Conservation (phyloP, 73 alveolate species). For the Blepharisma stoltei region DNA sequence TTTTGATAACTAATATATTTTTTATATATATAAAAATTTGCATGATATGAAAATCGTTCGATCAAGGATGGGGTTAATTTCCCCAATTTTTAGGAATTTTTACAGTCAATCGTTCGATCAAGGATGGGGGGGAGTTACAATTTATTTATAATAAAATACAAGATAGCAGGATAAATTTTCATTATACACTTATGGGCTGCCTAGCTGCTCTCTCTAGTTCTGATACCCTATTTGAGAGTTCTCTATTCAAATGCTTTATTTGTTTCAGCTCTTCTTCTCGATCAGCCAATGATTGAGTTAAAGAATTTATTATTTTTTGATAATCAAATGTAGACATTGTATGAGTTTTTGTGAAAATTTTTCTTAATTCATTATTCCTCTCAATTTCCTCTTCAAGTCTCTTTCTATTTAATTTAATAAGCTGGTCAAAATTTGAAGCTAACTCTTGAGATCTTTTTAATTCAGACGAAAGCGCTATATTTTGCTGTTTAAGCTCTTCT, state of each 20-base stretch:
- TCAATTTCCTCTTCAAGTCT: not conserved
- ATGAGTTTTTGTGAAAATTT: not conserved
- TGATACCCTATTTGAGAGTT: not conserved
- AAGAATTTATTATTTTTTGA: slow-evolving; percentile 11
- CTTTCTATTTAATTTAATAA: not conserved
- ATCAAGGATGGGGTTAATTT: too few species aligned
- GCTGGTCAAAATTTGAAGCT: not conserved
- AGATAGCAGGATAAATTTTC: too few species aligned
- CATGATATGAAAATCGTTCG: too few species aligned
- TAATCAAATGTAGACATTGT: not conserved
- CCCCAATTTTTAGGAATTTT: too few species aligned
- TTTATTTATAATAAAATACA: too few species aligned
- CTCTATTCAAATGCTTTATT: not conserved
- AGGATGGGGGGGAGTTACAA: too few species aligned
- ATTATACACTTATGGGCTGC: too few species aligned
- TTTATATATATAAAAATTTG: too few species aligned
- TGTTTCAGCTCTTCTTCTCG: slow-evolving; percentile 23
- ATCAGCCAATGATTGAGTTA: slow-evolving; percentile 22
- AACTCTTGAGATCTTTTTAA: not conserved
- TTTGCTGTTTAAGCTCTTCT: not conserved
- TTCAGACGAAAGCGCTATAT: not conserved
- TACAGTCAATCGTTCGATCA: too few species aligned
- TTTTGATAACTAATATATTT: too few species aligned
- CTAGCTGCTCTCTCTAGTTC: not conserved
- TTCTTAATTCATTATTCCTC: not conserved